phyloP scores from a whole-genome alignment of 129 eudicot genomes.

The Artemisia annua region DNA sequence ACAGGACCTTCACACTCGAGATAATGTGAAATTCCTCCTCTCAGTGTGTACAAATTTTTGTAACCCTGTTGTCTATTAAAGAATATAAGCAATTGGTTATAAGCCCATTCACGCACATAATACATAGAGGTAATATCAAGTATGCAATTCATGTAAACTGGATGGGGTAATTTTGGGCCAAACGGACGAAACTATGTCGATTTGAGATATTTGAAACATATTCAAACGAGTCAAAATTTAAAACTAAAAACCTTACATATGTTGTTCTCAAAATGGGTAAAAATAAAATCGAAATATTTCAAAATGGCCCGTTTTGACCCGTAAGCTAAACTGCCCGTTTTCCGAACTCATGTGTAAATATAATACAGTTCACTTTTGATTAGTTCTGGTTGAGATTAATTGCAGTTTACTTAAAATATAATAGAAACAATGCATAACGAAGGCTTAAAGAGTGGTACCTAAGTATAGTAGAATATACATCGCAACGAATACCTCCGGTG shows the following conservation, averaged over 20 bases:
- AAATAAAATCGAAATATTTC: too few species aligned
- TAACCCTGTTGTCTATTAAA: constrained; percentile 74
- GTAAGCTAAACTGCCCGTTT: neutral
- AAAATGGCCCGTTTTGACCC: neutral
- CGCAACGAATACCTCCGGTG: constrained; percentile 98
- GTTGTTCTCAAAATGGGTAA: too few species aligned
- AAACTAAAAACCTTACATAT: too few species aligned
- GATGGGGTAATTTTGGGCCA: neutral
- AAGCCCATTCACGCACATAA: neutral
- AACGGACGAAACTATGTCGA: neutral
- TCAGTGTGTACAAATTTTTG: constrained; percentile 76
- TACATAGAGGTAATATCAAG: constrained; percentile 16
- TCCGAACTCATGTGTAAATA: constrained; percentile 6
- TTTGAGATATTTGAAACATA: neutral
- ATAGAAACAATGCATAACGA: neutral
- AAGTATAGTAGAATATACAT: constrained; percentile 94
- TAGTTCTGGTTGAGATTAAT: constrained; percentile 12
- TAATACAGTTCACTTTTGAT: neutral
- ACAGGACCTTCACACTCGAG: constrained; percentile 76
- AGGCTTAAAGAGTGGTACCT: constrained; percentile 45
- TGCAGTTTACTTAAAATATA: neutral
- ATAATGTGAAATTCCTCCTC: constrained; percentile 90
- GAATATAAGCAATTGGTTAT: neutral
- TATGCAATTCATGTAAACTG: neutral
- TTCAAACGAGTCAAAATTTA: neutral